Evolutionary conservation across 2,329 filamentous ascomycete genomes (phyloP).

Genomic region (Stachybotrys chlorohalonatus): DNA sequence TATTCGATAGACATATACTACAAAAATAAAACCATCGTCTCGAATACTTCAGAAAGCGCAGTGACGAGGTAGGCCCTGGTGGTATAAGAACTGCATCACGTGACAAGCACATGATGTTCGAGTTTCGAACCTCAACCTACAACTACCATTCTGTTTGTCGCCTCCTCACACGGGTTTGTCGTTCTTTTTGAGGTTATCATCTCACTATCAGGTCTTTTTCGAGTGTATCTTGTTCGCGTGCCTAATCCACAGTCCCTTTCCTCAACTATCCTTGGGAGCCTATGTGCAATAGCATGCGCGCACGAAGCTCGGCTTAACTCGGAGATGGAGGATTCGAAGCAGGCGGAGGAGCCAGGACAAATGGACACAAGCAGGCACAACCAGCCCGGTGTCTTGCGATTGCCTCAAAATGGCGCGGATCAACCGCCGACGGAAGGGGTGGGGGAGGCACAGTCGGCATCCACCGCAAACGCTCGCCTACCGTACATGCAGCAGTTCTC

Average conservation of each 20-base stretch:
- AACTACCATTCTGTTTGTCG: too few relatives aligned
- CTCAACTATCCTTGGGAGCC: too few relatives aligned
- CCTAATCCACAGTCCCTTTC: too few relatives aligned
- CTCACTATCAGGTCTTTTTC: too few relatives aligned
- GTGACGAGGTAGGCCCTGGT: not conserved
- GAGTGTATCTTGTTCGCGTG: too few relatives aligned
- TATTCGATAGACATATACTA: slow-evolving; percentile 35
- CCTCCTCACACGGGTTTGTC: not conserved
- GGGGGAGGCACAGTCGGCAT: not conserved
- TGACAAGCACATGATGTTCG: not conserved
- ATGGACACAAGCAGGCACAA: not conserved
- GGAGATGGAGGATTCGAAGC: not conserved
- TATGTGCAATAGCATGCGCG: too few relatives aligned
- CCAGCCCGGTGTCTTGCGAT: not conserved
- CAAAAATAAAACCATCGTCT: too few relatives aligned
- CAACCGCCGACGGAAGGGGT: not conserved
- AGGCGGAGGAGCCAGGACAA: not conserved
- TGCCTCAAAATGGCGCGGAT: not conserved
- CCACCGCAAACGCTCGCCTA: slow-evolving; percentile 1
- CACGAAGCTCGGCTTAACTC: too few relatives aligned
- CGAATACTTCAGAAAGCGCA: not conserved
- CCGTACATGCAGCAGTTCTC: slow-evolving; percentile 22
- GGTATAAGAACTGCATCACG: not conserved
- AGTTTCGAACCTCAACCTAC: not conserved
- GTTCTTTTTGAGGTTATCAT: not conserved